Conservation (phyloP, 306 rosid species). For the Pyrus bretschneideri region DNA sequence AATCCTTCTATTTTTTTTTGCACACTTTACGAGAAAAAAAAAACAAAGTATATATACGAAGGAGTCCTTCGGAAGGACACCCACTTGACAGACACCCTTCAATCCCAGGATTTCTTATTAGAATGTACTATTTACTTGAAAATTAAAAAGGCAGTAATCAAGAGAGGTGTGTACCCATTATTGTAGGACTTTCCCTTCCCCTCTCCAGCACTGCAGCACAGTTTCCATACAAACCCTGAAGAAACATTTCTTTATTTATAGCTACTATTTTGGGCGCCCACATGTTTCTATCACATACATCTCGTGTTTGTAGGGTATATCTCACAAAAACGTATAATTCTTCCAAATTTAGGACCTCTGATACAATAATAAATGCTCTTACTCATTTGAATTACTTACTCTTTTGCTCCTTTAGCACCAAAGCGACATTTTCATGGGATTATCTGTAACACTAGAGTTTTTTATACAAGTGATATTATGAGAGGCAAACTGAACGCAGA, state of each 20-base stretch:
- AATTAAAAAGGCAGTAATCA: slow-evolving; percentile 17
- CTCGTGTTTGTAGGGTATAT: too few relatives aligned
- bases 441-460: background rate
- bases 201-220: slow-evolving; percentile 4
- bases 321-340: too few relatives aligned
- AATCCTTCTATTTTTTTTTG: background rate
- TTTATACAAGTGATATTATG: too few relatives aligned
- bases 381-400: too few relatives aligned
- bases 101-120: background rate
- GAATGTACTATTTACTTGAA: background rate
- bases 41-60: background rate
- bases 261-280: background rate
- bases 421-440: background rate
- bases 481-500: background rate
- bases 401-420: background rate
- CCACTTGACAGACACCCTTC: slow-evolving; percentile 14
- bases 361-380: too few relatives aligned
- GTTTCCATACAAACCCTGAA: slow-evolving; percentile 3
- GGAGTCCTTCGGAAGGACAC: background rate
- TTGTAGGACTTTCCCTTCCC: background rate
- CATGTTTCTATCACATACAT: too few relatives aligned
- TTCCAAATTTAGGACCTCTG: too few relatives aligned
- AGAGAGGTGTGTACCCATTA: slow-evolving; percentile 16
- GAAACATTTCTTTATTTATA: background rate
- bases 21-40: slow-evolving; percentile 12